These are phyloP conservation scores for Gossypium davidsonii DNA, from an alignment of 441 rosid species.

Conservation along the genomic window DNA sequence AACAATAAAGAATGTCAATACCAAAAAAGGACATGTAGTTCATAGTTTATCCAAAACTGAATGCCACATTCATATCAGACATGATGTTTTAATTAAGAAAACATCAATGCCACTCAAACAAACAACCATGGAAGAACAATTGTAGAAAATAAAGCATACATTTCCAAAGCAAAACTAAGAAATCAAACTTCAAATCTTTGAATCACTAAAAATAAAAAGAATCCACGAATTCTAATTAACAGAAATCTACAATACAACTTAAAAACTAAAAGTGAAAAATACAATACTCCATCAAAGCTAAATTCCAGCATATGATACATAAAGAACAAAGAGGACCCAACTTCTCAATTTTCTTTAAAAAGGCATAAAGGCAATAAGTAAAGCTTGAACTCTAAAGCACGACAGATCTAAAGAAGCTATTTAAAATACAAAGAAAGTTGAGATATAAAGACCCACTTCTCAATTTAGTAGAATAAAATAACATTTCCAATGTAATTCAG, in stretches of 20 bases:
- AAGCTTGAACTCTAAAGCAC: slow-evolving; percentile 20
- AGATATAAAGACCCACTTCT: slow-evolving; percentile 26
- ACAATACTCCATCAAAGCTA: slow-evolving; percentile 7
- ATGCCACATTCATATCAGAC: neutral
- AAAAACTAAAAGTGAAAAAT: slow-evolving; percentile 8
- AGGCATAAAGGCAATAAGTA: neutral
- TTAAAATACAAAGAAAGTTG: slow-evolving; percentile 5
- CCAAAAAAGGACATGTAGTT: neutral
- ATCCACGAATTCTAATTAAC: neutral
- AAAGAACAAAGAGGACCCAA: slow-evolving; percentile 11
- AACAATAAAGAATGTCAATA: neutral
- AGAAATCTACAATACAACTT: neutral
- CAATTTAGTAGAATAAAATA: slow-evolving; percentile 32
- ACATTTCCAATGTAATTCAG: slow-evolving; percentile 37
- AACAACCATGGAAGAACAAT: neutral
- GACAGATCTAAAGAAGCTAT: slow-evolving; percentile 34
- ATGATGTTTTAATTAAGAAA: no score
- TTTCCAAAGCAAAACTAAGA: neutral
- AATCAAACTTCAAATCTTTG: neutral
- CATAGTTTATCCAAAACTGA: neutral
- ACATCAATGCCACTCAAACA: neutral
- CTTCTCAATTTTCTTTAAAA: slow-evolving; percentile 7
- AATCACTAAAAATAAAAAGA: neutral
- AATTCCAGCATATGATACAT: slow-evolving; percentile 14
- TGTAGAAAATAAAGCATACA: neutral